These are phyloP conservation scores for Fraxinus xanthoxyloides DNA, from an alignment of 305 asterid genomes.

Conservation along the genomic window DNA sequence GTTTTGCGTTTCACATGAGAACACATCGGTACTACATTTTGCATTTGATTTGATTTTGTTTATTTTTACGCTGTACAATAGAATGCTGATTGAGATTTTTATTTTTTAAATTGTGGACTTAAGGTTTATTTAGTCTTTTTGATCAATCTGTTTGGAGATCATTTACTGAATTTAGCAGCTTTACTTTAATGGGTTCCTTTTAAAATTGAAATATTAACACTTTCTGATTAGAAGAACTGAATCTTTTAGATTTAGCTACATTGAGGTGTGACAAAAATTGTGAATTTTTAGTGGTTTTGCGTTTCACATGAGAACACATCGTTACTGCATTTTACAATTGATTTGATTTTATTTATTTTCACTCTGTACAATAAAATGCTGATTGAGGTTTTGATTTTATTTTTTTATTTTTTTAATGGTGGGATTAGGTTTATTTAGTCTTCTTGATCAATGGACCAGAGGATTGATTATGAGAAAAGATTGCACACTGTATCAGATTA, in stretches of 20 bases:
- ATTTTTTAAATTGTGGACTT: slow-evolving; percentile 8
- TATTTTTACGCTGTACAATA: slow-evolving; percentile 15
- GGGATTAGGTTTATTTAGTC: slow-evolving; percentile 16
- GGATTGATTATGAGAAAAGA: slow-evolving; percentile 58
- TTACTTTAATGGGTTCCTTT: slow-evolving; percentile 14
- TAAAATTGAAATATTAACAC: slow-evolving; percentile 8
- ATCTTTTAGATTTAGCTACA: not conserved
- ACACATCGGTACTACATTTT: slow-evolving; percentile 6
- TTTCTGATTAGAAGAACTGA: not conserved
- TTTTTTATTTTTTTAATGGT: not conserved
- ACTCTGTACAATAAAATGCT: slow-evolving; percentile 1
- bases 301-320: slow-evolving; percentile 11
- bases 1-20: slow-evolving; percentile 16
- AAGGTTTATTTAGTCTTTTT: slow-evolving; percentile 5
- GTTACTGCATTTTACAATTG: slow-evolving; percentile 12
- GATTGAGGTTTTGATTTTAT: not conserved
- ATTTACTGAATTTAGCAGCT: slow-evolving; percentile 11
- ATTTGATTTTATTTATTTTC: slow-evolving; percentile 15
- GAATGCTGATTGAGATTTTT: not conserved
- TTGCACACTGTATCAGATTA: slow-evolving; percentile 43
- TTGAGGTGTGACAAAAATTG: not conserved
- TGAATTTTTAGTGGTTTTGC: slow-evolving; percentile 1
- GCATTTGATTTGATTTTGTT: slow-evolving; percentile 8
- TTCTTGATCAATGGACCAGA: slow-evolving; percentile 46
- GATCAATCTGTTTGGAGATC: not conserved